Conservation (phyloP, 345 rosid genomes). For the Eutrema yunnanense region DNA sequence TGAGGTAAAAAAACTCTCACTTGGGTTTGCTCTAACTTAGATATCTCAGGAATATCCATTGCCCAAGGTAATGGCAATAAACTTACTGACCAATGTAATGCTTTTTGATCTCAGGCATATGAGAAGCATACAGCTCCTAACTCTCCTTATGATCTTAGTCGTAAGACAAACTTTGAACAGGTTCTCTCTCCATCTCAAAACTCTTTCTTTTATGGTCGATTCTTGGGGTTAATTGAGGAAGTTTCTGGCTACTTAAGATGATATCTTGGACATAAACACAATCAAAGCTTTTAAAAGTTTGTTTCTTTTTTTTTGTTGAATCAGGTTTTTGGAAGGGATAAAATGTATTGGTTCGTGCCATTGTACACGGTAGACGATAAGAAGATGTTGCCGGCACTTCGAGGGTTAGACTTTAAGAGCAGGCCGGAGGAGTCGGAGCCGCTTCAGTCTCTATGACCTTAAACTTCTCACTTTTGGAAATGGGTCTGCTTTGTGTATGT, state of each 20-base stretch:
- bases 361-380: constrained; percentile 56
- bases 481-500: constrained; percentile 16
- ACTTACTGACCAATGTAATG: constrained; percentile 5
- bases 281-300: not conserved
- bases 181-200: constrained; percentile 25
- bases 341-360: constrained; percentile 67
- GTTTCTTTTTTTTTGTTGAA: not conserved
- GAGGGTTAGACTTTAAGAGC: constrained; percentile 51
- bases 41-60: not conserved
- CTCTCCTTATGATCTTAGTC: constrained; percentile 77
- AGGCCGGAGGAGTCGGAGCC: constrained; percentile 46
- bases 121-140: constrained; percentile 59
- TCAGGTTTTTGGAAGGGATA: constrained; percentile 66
- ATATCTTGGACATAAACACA: not conserved
- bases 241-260: not conserved
- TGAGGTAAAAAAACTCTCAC: constrained; percentile 48
- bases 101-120: constrained; percentile 46
- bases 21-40: not conserved
- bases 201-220: not conserved
- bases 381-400: constrained; percentile 41
- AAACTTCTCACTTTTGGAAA: not conserved
- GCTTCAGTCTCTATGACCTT: constrained; percentile 27
- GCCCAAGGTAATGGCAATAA: not conserved
- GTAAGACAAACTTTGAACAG: constrained; percentile 75
- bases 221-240: not conserved